Base-by-base conservation (phyloP, 352 stramenopile species). In the Blastocystis sp. region DNA sequence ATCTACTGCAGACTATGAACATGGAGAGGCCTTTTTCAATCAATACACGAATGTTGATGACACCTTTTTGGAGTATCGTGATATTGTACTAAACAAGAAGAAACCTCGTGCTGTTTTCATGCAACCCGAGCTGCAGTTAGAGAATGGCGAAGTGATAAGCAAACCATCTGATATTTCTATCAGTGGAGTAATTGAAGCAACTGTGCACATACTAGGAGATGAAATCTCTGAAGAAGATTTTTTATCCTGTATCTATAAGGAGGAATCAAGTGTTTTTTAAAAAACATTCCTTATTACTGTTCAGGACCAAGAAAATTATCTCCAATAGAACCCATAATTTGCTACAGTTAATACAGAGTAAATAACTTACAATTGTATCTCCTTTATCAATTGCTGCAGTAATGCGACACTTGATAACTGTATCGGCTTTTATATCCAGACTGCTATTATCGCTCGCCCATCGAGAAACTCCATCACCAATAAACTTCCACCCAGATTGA, bases 81-180 rank as follows among this genome's bases (percentile, higher is more conserved):
- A 18, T 0, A 54, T 90, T 47, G 90, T 91, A 0, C 70, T 91
- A 45, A 45, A 88, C 43, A 59, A 79, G 70, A 90, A 90, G 63
- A 91, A 91, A 65, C 85, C 87, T 11, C 26, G 90, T 16, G 75
- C 79, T 26, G 56, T 91, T 11, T 91, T 91, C 62, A 75, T 91
- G 56, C 90, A 91, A 63, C 90, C 90, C 30, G 54, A 91, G 11
- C 37, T 91, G 47, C 75, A 87, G 63, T 39, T 90, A 13, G 7
- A 62, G 53, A 55, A 85, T 2, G 73, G 56, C 34, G 24, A 20
- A 20, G 73, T 85, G 34, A 30, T 66, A 18, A 39, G 45, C 34
- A 37, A 68, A 26, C 43, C 43, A 3, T 85, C 39, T 43, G 73
- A 85, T 2, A 41, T 85, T 18, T 85, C 73, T 13, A 45, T 85